These are phyloP conservation scores for Crassisporium funariophilum DNA, from an alignment of 768 basidiomycete genomes.

Conservation along the genomic window DNA sequence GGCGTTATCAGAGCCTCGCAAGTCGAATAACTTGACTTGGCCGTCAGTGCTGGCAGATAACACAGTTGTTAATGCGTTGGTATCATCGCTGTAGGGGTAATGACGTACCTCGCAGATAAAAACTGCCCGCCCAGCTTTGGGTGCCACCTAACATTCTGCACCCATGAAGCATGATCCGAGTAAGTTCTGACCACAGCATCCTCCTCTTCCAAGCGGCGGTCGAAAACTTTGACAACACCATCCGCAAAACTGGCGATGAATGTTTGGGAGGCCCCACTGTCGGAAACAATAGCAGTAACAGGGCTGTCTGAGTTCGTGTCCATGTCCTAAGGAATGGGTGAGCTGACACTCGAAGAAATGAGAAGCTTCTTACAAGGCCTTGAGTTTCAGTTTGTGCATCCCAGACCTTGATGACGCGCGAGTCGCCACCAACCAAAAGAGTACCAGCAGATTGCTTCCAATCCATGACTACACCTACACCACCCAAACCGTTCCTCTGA, in stretches of 20 bases:
- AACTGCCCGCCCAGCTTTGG: conserved; percentile 68
- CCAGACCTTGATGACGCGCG: conserved; percentile 88
- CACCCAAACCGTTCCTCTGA: conserved; percentile 85
- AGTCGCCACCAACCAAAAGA: conserved; percentile 90
- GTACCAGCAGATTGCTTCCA: conserved; percentile 92
- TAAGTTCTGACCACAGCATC: conserved; percentile 82
- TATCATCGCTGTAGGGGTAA: not conserved
- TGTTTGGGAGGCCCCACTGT: conserved; percentile 71
- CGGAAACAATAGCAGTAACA: conserved; percentile 82
- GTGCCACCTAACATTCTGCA: conserved; percentile 89
- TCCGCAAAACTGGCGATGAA: conserved; percentile 94
- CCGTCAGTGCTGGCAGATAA: conserved; percentile 70
- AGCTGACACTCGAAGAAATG: too few species aligned
- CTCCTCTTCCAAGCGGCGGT: conserved; percentile 83
- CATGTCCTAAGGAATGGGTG: conserved; percentile 74
- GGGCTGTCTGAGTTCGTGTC: conserved; percentile 90
- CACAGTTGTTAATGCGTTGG: not conserved
- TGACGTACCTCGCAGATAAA: conserved; percentile 79
- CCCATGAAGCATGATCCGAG: conserved; percentile 79
- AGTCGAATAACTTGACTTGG: conserved; percentile 89
- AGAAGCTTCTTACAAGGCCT: too few species aligned
- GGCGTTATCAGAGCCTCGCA: conserved; percentile 64
- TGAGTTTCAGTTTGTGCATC: conserved; percentile 90
- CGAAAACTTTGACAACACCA: conserved; percentile 87
- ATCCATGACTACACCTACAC: conserved; percentile 81